These are phyloP conservation scores for Drechslerella stenobrocha DNA, from an alignment of 2,329 filamentous ascomycete genomes.

Conservation along the genomic window DNA sequence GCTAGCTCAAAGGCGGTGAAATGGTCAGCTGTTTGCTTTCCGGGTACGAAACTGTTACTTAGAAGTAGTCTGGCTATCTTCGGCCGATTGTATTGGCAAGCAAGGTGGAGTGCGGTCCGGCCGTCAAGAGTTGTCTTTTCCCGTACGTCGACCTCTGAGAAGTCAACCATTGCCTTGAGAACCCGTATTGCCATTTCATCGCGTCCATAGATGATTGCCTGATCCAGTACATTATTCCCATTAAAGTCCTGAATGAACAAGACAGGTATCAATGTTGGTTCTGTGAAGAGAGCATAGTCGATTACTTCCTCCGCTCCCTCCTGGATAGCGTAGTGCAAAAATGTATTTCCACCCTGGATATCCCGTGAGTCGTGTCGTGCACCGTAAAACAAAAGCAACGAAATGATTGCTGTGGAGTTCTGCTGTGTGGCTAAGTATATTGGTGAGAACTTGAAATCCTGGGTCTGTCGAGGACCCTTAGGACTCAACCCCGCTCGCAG, in stretches of 20 bases:
- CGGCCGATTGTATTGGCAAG: slow-evolving; percentile 2
- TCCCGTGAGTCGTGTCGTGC: slow-evolving; percentile 3
- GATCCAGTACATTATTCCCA: slow-evolving; percentile 10
- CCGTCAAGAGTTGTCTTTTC: not conserved
- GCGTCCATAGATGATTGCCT: slow-evolving; percentile 3
- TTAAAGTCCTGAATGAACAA: slow-evolving; percentile 8
- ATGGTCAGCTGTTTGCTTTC: not conserved
- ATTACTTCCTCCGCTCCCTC: not conserved
- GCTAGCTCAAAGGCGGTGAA: slow-evolving; percentile 13
- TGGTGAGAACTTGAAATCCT: slow-evolving; percentile 1
- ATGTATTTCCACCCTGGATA: not conserved
- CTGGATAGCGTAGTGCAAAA: slow-evolving; percentile 17
- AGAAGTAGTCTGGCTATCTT: slow-evolving; percentile 7
- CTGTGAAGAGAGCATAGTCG: not conserved
- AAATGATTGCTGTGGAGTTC: slow-evolving; percentile 8
- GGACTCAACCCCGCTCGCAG: slow-evolving; percentile 12
- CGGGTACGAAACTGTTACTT: slow-evolving; percentile 5
- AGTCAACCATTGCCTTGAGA: slow-evolving; percentile 12
- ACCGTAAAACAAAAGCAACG: slow-evolving; percentile 25
- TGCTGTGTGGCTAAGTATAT: slow-evolving; percentile 12
- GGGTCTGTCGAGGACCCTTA: not conserved
- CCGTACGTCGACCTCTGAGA: not conserved
- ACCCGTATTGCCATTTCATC: slow-evolving; percentile 10
- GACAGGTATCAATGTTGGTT: not conserved
- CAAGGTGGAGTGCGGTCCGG: slow-evolving; percentile 6